Conservation (phyloP, 2,329 filamentous ascomycete species). For the Sporothrix dimorphospora region DNA sequence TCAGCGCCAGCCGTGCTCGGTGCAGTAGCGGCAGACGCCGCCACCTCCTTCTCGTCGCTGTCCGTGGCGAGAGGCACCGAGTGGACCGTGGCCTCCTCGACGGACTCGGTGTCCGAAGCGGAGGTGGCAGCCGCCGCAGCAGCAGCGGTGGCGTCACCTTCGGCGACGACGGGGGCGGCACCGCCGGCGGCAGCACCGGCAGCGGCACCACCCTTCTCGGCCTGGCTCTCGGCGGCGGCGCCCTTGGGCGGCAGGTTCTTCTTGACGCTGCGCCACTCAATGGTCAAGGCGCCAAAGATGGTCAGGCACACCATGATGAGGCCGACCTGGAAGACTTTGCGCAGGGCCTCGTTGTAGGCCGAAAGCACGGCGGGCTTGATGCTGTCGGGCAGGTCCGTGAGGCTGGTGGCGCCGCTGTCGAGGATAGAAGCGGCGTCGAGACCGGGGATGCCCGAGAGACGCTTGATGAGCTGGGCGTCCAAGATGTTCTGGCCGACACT, state of each 20-base stretch:
- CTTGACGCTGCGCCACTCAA: slow-evolving; percentile 63
- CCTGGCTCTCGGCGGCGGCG: slow-evolving; percentile 33
- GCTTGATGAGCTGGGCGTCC: slow-evolving; percentile 45
- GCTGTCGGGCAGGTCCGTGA: slow-evolving; percentile 35
- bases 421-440: slow-evolving; percentile 34
- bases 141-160: not conserved
- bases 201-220: slow-evolving; percentile 15
- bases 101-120: not conserved
- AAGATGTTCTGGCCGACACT: slow-evolving; percentile 53
- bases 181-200: not conserved
- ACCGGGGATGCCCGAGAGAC: slow-evolving; percentile 40
- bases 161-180: not conserved
- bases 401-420: slow-evolving; percentile 34
- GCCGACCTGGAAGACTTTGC: slow-evolving; percentile 62
- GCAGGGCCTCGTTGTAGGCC: slow-evolving; percentile 65
- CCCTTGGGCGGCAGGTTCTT: slow-evolving; percentile 36
- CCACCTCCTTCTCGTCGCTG: slow-evolving; percentile 6
- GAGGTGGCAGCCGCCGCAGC: not conserved
- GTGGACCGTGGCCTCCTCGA: not conserved
- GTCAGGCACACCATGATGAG: slow-evolving; percentile 57
- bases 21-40: not conserved
- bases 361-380: slow-evolving; percentile 30
- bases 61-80: not conserved
- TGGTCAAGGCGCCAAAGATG: slow-evolving; percentile 56
- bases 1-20: not conserved